These are phyloP conservation scores for Diplodia intermedia DNA, from an alignment of 2,329 filamentous ascomycete genomes.

Conservation along the genomic window DNA sequence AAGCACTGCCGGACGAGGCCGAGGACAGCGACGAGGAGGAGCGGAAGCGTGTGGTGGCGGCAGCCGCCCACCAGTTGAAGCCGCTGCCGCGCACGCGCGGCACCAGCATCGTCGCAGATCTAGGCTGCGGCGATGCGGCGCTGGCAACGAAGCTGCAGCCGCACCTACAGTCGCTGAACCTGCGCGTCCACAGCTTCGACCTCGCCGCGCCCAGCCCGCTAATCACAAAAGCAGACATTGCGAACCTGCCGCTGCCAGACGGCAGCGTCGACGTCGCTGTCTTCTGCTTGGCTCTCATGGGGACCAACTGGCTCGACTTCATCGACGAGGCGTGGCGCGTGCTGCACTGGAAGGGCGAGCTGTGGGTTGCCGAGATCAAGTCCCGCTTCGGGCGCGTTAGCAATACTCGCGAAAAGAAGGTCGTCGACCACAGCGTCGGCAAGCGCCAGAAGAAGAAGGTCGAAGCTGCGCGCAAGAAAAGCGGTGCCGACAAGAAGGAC, in stretches of 20 bases:
- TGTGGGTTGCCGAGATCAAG: conserved; percentile 98
- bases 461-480: conserved; percentile 49
- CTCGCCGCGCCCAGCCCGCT: conserved; percentile 77
- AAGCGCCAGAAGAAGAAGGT: conserved; percentile 62
- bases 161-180: conserved; percentile 69
- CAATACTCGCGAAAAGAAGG: conserved; percentile 54
- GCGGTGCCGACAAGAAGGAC: conserved; percentile 53
- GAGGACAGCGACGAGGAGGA: conserved; percentile 32
- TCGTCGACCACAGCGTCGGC: conserved; percentile 74
- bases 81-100: conserved; percentile 74
- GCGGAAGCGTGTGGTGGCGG: conserved; percentile 31
- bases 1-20: neutral
- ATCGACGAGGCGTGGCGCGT: conserved; percentile 94
- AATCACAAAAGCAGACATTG: conserved; percentile 89
- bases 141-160: conserved; percentile 73
- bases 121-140: conserved; percentile 91
- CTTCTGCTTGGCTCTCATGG: conserved; percentile 97
- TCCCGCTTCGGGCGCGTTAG: conserved; percentile 76
- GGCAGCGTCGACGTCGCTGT: conserved; percentile 84
- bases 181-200: conserved; percentile 85
- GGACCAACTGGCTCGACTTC: conserved; percentile 97
- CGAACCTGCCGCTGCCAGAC: conserved; percentile 76
- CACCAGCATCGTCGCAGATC: conserved; percentile 78
- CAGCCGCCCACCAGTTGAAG: conserved; percentile 36
- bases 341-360: conserved; percentile 90